A percentile compares a stretch with the other conserved stretches of the same genome.
Evolutionary conservation across 2,329 filamentous ascomycete species (phyloP).

Genomic region (Cladosporium austrohemisphaericum): DNA sequence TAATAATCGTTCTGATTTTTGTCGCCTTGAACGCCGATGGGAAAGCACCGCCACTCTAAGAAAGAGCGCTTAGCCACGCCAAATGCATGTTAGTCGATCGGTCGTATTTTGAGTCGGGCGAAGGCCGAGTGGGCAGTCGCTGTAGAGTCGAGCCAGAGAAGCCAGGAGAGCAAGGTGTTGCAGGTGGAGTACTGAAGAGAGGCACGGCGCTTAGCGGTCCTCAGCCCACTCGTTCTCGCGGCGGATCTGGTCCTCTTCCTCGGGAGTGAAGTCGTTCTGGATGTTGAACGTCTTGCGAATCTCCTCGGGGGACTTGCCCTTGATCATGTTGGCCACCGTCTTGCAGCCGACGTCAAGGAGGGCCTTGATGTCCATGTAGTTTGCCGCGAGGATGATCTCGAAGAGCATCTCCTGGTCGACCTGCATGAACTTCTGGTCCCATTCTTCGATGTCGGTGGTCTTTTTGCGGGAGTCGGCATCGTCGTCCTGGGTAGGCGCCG

Average conservation of each 20-base stretch:
- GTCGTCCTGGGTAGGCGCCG: constrained; percentile 75
- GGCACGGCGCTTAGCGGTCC: constrained; percentile 29
- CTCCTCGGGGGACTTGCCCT: constrained; percentile 98
- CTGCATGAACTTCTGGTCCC: constrained; percentile 99
- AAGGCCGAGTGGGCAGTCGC: too few relatives aligned
- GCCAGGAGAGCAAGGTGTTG: background rate
- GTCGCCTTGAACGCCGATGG: constrained; percentile 5
- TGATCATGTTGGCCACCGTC: constrained; percentile 99
- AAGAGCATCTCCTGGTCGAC: constrained; percentile 99
- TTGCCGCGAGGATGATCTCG: constrained; percentile 96
- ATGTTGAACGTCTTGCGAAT: constrained; percentile 99
- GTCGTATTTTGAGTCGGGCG: background rate
- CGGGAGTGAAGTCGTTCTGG: constrained; percentile 97
- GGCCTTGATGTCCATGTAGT: constrained; percentile 98
- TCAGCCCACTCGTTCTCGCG: constrained; percentile 53
- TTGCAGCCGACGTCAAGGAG: constrained; percentile 98
- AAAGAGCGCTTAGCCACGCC: background rate
- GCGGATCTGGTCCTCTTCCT: constrained; percentile 92
- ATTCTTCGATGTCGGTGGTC: constrained; percentile 98
- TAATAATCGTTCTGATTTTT: background rate
- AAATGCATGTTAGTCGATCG: background rate
- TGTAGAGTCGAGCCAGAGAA: too few relatives aligned
- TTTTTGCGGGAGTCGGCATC: constrained; percentile 94
- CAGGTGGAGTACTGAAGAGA: background rate
- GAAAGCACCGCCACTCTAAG: background rate